Evolutionary conservation across 768 basidiomycete genomes (phyloP), one percentile per base, ranked within the genome.

Genomic region (Crucibulum laeve): DNA sequence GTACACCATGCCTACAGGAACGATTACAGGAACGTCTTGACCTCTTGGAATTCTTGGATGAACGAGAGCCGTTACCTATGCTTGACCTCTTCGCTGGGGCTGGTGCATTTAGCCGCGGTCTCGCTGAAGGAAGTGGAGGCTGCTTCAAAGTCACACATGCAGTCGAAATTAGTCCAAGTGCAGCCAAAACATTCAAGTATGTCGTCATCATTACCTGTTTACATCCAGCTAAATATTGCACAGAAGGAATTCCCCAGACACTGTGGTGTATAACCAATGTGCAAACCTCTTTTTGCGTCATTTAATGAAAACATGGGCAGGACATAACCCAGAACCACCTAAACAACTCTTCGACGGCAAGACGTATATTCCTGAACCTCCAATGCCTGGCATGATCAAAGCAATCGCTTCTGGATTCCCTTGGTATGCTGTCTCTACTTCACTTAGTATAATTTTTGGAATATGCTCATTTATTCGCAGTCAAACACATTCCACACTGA

Each of bases 81-180:
- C 52, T 77, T 15, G 76, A 78, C 52, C 47, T 77, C 3, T 78
- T 76, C 49, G 72, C 67, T 11, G 77, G 76, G 5, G 71, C 69
- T 11, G 85, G 86, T 4, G 79, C 84, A 3, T 84, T 90, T 54
- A 75, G 75, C 40, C 57, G 73, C 15, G 84, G 76, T 0, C 60
- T 88, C 61, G 71, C 73, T 13, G 64, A 76, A 28, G 67, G 72
- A 2, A 79, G 74, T 42, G 58, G 68, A n/a, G n/a, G n/a, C 3
- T 79, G 75, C 40, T 49, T 86, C 39, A 70, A 76, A 46, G 53
- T 86, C 3, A 80, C 79, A 0, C 79, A 86, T 63, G 76, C 80
- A 0, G 61, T 89, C 34, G 89, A 91, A 51, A 80, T 87, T 17
- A 68, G 77, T n/a, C 86, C 87, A 0, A 85, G 83, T 56, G 85